Evolutionary conservation across 352 stramenopile species (phyloP), one percentile per base, ranked within the genome.

Genomic region (Pythium graminicola): DNA sequence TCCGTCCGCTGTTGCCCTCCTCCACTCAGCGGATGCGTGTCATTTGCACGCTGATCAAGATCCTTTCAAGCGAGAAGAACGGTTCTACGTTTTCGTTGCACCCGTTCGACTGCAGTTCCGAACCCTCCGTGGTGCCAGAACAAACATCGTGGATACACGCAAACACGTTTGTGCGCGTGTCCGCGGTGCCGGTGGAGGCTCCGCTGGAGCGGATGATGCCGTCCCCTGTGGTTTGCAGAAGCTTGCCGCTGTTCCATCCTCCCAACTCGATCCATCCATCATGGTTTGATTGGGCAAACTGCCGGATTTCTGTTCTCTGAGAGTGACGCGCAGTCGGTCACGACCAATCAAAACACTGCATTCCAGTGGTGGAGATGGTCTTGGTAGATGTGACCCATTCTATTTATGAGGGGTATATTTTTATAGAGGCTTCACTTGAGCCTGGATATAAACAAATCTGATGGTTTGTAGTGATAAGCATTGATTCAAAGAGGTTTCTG

Each of bases 221-320:
- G n/a, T n/a, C n/a, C n/a, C n/a, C n/a, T n/a, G n/a, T n/a, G n/a
- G n/a, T n/a, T n/a, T n/a, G n/a, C n/a, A n/a, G n/a, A n/a, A n/a
- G n/a, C n/a, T n/a, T n/a, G n/a, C 42, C 43, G 43, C 43, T 17
- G 43, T 28, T 49, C 2, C 11, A 29, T n/a, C 41, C n/a, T 5
- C 7, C 23, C n/a, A n/a, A n/a, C n/a, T n/a, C n/a, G n/a, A 29
- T 49, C 26, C 19, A 44, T 60, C 43, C 52, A 60, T 60, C 52
- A 54, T 54, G 44, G 7, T 57, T 44, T 61, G 54, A 54, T 61
- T 61, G 54, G 54, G 33, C 54, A 61, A 61, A 61, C 54, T 49
- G 44, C 9, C 2, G 35, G 20, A 19, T 14, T 40, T 22, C 44
- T 49, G 33, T 54, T 33, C 22, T 38, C 17, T 8, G 16, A 20